Evolutionary conservation across 2,329 filamentous ascomycete genomes (phyloP).

Genomic region (Paramyrothecium roridum): DNA sequence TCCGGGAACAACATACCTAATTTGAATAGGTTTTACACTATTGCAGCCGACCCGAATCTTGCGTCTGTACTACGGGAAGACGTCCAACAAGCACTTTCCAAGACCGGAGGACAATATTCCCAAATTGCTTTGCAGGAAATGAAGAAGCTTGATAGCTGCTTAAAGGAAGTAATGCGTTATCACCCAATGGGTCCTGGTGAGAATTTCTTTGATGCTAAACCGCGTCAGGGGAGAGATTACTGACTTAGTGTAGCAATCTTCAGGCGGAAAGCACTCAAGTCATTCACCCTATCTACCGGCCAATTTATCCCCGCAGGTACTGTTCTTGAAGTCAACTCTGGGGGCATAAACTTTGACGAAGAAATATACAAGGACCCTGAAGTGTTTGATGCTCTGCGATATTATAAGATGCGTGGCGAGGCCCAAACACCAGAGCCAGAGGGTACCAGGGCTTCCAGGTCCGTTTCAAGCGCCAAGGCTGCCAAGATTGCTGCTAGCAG

Average conservation of each 20-base stretch:
- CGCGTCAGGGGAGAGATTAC: not conserved
- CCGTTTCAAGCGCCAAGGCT: not conserved
- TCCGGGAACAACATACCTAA: not conserved
- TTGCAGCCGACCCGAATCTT: conserved; percentile 48
- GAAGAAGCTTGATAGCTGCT: conserved; percentile 38
- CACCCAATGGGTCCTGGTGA: conserved; percentile 27
- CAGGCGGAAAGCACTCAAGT: conserved; percentile 45
- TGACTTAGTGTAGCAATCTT: conserved; percentile 33
- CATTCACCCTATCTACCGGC: conserved; percentile 51
- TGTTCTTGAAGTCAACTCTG: conserved; percentile 36
- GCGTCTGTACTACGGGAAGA: conserved; percentile 50
- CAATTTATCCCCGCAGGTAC: conserved; percentile 43
- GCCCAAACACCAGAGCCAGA: conserved; percentile 4
- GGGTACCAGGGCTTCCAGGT: not conserved
- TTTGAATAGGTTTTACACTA: conserved; percentile 33
- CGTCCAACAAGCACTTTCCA: conserved; percentile 33
- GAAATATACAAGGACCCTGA: conserved; percentile 28
- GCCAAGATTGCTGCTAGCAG: conserved; percentile 18
- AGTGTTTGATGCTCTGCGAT: conserved; percentile 41
- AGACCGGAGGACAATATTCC: conserved; percentile 27
- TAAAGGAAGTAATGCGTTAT: conserved; percentile 32
- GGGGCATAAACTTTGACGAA: conserved; percentile 33
- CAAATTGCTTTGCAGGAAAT: conserved; percentile 32
- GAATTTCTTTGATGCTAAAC: conserved; percentile 6
- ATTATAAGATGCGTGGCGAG: conserved; percentile 36